Evolutionary conservation across 1,284 basidiomycete species (phyloP).

Genomic region (Microstroma glucosiphilum): DNA sequence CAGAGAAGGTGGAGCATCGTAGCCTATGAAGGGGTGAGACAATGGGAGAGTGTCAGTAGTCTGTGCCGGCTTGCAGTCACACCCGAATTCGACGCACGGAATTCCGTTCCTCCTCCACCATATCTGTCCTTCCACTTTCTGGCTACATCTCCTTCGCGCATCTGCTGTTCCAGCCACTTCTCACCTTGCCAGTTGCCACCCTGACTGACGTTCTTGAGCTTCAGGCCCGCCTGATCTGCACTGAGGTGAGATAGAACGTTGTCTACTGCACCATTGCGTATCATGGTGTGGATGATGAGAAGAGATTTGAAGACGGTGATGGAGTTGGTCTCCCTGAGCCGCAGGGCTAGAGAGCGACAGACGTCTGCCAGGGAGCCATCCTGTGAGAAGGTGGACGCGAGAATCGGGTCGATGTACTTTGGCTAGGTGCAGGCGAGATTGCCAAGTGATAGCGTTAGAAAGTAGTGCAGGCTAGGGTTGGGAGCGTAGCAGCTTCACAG

Average conservation of each 20-base stretch:
- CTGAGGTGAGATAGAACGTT: slow-evolving; percentile 78
- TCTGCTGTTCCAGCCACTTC: slow-evolving; percentile 4
- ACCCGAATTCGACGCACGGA: background rate
- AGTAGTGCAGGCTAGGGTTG: background rate
- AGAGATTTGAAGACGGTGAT: slow-evolving; percentile 84
- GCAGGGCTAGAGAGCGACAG: slow-evolving; percentile 72
- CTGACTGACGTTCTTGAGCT: slow-evolving; percentile 66
- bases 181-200: slow-evolving; percentile 18
- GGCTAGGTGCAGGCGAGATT: slow-evolving; percentile 10
- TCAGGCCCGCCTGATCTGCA: slow-evolving; percentile 61
- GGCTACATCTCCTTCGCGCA: slow-evolving; percentile 1
- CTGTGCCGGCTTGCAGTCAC: background rate
- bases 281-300: slow-evolving; percentile 89
- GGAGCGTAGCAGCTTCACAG: background rate
- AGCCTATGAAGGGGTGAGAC: slow-evolving; percentile 21
- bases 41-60: background rate
- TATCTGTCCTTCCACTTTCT: background rate
- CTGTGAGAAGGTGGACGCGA: slow-evolving; percentile 86
- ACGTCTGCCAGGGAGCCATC: slow-evolving; percentile 88
- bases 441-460: background rate
- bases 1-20: slow-evolving; percentile 68
- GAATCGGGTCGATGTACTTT: slow-evolving; percentile 62
- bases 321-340: slow-evolving; percentile 68
- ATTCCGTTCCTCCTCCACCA: background rate
- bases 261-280: slow-evolving; percentile 86